Evolutionary conservation across 1,139 yeast species (phyloP).

Genomic region (Sugiyamaella japonica): DNA sequence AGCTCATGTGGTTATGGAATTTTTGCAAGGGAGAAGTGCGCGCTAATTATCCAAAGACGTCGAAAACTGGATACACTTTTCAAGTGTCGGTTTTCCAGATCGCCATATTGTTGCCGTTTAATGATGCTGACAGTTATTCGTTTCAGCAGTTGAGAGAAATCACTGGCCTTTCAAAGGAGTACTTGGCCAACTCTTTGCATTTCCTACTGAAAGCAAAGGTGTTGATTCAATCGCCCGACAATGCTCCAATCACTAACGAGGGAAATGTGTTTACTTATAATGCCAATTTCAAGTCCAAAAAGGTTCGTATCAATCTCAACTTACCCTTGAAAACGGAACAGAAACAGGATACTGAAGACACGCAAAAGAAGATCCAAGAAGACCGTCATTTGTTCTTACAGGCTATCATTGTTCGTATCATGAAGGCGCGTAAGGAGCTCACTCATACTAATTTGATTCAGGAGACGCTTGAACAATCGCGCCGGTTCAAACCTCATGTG

Average conservation of each 20-base stretch:
- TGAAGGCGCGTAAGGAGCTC: conserved; percentile 86
- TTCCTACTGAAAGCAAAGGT: conserved; percentile 82
- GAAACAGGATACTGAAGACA: conserved; percentile 75
- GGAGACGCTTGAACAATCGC: conserved; percentile 86
- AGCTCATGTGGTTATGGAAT: conserved; percentile 95
- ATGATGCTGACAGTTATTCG: conserved; percentile 60
- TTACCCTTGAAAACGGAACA: conserved; percentile 78
- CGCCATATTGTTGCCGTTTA: conserved; percentile 79
- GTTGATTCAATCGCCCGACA: conserved; percentile 58
- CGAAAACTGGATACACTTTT: conserved; percentile 70
- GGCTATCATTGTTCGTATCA: conserved; percentile 93
- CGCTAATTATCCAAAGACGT: conserved; percentile 83
- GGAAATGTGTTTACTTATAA: conserved; percentile 72
- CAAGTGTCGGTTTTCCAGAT: conserved; percentile 85
- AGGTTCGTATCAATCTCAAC: conserved; percentile 80
- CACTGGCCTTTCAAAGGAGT: conserved; percentile 66
- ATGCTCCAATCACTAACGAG: conserved; percentile 34
- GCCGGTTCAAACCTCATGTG: conserved; percentile 81
- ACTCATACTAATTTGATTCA: conserved; percentile 79
- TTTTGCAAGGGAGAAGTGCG: conserved; percentile 89
- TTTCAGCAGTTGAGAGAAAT: conserved; percentile 60
- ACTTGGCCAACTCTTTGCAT: conserved; percentile 69
- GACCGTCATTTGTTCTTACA: conserved; percentile 83
- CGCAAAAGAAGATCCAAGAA: conserved; percentile 81
- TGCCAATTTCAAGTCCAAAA: conserved; percentile 80